These are phyloP conservation scores for Apiotrichum gracile DNA, from an alignment of 1,284 basidiomycete genomes.

Conservation along the genomic window DNA sequence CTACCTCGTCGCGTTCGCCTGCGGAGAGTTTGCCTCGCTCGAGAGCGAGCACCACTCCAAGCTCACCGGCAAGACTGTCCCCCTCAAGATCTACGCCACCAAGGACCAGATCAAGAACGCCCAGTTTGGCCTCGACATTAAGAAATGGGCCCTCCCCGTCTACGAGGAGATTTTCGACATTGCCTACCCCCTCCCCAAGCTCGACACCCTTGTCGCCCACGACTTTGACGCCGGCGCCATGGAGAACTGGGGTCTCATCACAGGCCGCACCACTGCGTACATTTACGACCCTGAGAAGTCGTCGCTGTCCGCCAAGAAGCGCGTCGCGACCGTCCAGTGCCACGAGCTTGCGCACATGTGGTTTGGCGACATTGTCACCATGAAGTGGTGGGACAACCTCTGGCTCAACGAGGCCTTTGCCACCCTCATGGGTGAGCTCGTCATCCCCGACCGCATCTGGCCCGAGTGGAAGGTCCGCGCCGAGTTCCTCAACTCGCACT, in stretches of 20 bases:
- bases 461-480: constrained; percentile 55
- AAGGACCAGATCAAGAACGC: constrained; percentile 70
- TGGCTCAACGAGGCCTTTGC: constrained; percentile 75
- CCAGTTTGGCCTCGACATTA: constrained; percentile 75
- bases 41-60: constrained; percentile 75
- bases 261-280: constrained; percentile 76
- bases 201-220: constrained; percentile 74
- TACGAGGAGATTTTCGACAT: constrained; percentile 91
- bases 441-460: constrained; percentile 65
- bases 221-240: constrained; percentile 91
- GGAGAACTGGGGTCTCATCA: constrained; percentile 96
- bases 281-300: constrained; percentile 73
- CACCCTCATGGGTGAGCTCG: constrained; percentile 76
- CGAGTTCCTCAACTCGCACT: constrained; percentile 53
- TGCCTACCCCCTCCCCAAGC: constrained; percentile 85
- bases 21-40: constrained; percentile 71
- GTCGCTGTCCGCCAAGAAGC: constrained; percentile 71
- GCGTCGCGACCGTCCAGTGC: constrained; percentile 59
- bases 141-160: constrained; percentile 76
- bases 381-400: constrained; percentile 90
- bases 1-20: constrained; percentile 87
- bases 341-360: constrained; percentile 51
- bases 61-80: constrained; percentile 71
- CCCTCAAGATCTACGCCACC: constrained; percentile 86
- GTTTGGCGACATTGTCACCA: constrained; percentile 88